Conservation (phyloP, 306 rosid genomes). For the Betula pendula region DNA sequence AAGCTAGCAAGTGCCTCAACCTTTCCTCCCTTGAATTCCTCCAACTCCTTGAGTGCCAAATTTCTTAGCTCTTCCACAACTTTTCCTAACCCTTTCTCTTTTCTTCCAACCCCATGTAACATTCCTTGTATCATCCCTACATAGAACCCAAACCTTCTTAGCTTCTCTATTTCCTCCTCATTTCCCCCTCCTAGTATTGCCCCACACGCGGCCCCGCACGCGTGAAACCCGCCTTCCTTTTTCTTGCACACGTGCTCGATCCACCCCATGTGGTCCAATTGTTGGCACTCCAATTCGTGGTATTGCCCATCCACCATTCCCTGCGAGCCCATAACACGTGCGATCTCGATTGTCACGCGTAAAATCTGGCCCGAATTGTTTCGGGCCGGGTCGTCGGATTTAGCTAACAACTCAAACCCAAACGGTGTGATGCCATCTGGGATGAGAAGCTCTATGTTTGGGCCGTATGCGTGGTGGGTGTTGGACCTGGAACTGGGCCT, state of each 20-base stretch:
- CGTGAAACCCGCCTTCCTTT: slow-evolving; percentile 63
- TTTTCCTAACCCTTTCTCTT: slow-evolving; percentile 26
- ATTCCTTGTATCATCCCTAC: slow-evolving; percentile 49
- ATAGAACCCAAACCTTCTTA: slow-evolving; percentile 49
- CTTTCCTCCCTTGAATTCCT: slow-evolving; percentile 35
- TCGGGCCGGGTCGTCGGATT: slow-evolving; percentile 30
- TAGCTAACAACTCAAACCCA: slow-evolving; percentile 52
- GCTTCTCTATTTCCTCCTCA: slow-evolving; percentile 50
- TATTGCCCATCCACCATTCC: slow-evolving; percentile 49
- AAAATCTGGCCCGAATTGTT: slow-evolving; percentile 38
- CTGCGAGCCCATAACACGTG: slow-evolving; percentile 56
- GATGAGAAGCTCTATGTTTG: slow-evolving; percentile 49
- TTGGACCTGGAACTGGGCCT: slow-evolving; percentile 15
- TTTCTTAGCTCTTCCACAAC: slow-evolving; percentile 22
- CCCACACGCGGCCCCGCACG: slow-evolving; percentile 73
- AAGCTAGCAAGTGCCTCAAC: slow-evolving; percentile 42
- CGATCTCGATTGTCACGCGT: slow-evolving; percentile 53
- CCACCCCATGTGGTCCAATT: slow-evolving; percentile 18
- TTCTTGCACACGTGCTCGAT: slow-evolving; percentile 24
- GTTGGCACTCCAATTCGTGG: not conserved
- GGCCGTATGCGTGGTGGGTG: not conserved
- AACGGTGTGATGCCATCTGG: slow-evolving; percentile 53
- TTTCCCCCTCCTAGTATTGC: slow-evolving; percentile 66
- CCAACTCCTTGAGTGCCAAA: slow-evolving; percentile 48
- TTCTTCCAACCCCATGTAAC: slow-evolving; percentile 1